A percentile compares a stretch with the other conserved stretches of the same genome.
These are phyloP conservation scores for Leccinum sublutescens DNA, from an alignment of 768 basidiomycete species.

Conservation along the genomic window DNA sequence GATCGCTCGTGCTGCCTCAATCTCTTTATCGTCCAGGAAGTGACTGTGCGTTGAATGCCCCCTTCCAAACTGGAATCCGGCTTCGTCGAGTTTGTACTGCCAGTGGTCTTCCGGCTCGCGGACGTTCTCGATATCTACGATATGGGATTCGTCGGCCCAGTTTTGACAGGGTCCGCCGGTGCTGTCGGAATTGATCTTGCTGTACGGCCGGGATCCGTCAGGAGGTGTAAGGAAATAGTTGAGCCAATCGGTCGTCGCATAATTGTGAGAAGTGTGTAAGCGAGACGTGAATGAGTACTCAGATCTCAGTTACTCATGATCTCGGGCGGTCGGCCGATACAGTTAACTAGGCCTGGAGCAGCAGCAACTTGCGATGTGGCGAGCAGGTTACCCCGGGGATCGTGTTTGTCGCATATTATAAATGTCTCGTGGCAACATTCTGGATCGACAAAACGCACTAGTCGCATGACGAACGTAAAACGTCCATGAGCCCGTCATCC, in stretches of 20 bases:
- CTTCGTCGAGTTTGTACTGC: constrained; percentile 31
- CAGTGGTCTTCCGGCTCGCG: constrained; percentile 35
- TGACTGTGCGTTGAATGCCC: constrained; percentile 21
- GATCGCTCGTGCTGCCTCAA: constrained; percentile 20
- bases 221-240: constrained; percentile 19
- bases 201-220: constrained; percentile 19
- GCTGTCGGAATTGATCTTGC: constrained; percentile 18
- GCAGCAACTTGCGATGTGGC: neutral
- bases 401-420: too few relatives aligned
- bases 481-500: too few relatives aligned
- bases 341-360: too few relatives aligned
- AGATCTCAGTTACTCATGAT: too few relatives aligned
- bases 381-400: neutral
- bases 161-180: constrained; percentile 3
- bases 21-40: constrained; percentile 37
- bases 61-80: constrained; percentile 37
- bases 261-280: neutral
- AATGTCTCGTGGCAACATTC: too few relatives aligned
- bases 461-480: too few relatives aligned
- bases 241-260: constrained; percentile 17
- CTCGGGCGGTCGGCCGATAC: too few relatives aligned
- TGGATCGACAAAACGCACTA: too few relatives aligned
- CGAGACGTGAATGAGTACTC: too few relatives aligned
- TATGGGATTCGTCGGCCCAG: constrained; percentile 15
- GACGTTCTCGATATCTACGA: constrained; percentile 31